Percentiles rank a stretch among this genome's conserved stretches.
These are phyloP conservation scores for Gryganskiella cystojenkinii DNA, from an alignment of 192 early-diverging fungal genomes.

Conservation along the genomic window DNA sequence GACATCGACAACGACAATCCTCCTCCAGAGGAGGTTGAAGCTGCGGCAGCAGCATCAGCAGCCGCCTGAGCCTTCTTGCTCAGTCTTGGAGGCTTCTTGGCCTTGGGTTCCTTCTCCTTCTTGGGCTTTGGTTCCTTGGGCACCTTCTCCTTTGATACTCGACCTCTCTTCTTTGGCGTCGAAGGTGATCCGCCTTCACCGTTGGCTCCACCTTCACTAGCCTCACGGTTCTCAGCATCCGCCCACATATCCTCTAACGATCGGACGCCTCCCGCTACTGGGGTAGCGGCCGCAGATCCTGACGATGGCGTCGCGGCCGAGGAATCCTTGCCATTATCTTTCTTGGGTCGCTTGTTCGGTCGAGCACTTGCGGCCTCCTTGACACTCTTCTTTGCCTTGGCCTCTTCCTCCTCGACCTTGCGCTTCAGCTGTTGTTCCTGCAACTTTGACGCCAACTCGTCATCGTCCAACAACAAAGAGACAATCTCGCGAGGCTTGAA, in stretches of 20 bases:
- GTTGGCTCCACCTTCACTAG: not conserved
- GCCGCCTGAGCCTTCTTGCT: conserved; percentile 36
- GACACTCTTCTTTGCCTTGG: conserved; percentile 31
- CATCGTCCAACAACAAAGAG: conserved; percentile 85
- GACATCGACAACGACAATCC: not conserved
- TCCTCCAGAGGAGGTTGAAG: not conserved
- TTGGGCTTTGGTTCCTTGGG: conserved; percentile 37
- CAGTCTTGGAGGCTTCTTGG: conserved; percentile 19
- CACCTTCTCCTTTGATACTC: conserved; percentile 22
- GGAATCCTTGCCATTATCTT: conserved; percentile 17
- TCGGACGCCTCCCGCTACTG: too few species aligned
- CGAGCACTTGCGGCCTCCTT: conserved; percentile 7
- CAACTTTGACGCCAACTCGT: conserved; percentile 65
- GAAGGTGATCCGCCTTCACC: not conserved
- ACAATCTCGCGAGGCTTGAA: conserved; percentile 93
- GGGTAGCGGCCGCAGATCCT: conserved; percentile 13
- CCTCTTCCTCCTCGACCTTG: conserved; percentile 62
- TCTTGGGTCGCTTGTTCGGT: conserved; percentile 25
- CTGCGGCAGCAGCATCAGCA: conserved; percentile 22
- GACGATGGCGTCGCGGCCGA: conserved; percentile 15
- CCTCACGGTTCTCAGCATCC: conserved; percentile 20
- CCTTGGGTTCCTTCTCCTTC: conserved; percentile 19
- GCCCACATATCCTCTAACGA: conserved; percentile 49
- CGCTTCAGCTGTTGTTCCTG: conserved; percentile 66
- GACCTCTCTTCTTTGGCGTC: conserved; percentile 5